Conservation (phyloP, 2,329 filamentous ascomycete species). For the Diaporthe ampelina region DNA sequence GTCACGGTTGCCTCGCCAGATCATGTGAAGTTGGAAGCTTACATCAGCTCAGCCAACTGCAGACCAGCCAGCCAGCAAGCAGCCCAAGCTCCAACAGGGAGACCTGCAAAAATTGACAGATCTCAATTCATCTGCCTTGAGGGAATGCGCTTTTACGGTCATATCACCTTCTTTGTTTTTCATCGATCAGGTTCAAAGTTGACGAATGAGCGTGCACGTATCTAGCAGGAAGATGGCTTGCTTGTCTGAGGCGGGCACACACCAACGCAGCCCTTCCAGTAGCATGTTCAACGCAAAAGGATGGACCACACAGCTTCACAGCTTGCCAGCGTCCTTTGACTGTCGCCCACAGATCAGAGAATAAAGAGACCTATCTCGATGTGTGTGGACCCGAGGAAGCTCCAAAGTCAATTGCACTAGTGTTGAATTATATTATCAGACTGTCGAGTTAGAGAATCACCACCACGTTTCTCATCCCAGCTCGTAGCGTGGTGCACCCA, state of each 20-base stretch:
- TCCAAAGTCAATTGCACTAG: background rate
- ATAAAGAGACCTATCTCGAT: background rate
- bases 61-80: background rate
- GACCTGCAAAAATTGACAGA: background rate
- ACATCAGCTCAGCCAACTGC: slow-evolving; percentile 9
- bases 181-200: too few species aligned
- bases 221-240: background rate
- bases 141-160: background rate
- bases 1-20: slow-evolving; percentile 31
- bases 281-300: too few species aligned
- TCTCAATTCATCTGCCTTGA: background rate
- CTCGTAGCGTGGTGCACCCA: background rate
- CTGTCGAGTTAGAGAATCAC: background rate
- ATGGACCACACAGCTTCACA: background rate
- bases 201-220: too few species aligned
- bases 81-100: background rate
- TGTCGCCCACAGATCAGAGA: background rate
- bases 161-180: background rate
- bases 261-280: background rate
- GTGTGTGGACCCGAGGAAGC: background rate
- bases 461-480: background rate
- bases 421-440: background rate
- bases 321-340: background rate
- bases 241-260: background rate
- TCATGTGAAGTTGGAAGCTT: slow-evolving; percentile 32